These are phyloP conservation scores for Russula dissimulans DNA, from an alignment of 768 basidiomycete genomes.

Conservation along the genomic window DNA sequence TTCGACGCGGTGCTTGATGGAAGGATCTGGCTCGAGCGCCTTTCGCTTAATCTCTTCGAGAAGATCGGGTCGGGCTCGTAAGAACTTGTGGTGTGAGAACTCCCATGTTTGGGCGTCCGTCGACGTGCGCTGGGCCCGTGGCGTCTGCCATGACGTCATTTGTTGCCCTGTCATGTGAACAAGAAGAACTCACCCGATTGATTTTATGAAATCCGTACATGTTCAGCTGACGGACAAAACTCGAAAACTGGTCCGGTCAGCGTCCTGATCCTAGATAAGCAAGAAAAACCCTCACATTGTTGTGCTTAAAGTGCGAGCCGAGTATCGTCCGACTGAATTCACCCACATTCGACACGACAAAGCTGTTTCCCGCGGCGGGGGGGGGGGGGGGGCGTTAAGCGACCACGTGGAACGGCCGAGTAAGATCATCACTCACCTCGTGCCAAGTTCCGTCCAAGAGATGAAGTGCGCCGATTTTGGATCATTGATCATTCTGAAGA, in stretches of 20 bases:
- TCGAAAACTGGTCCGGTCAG: conserved; percentile 55
- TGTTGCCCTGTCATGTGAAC: conserved; percentile 2
- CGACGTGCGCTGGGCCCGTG: conserved; percentile 73
- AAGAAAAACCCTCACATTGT: conserved; percentile 49
- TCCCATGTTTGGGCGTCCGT: conserved; percentile 81
- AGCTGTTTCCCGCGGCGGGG: conserved; percentile 29
- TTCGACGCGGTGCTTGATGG: conserved; percentile 62
- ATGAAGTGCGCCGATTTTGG: conserved; percentile 73
- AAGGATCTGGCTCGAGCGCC: conserved; percentile 72
- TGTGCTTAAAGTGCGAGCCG: conserved; percentile 84
- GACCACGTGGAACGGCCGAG: background rate
- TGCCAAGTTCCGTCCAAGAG: conserved; percentile 72
- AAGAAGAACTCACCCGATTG: conserved; percentile 51
- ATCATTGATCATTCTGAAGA: conserved; percentile 74
- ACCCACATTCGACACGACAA: conserved; percentile 79
- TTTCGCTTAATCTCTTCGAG: conserved; percentile 83
- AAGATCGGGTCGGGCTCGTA: conserved; percentile 70
- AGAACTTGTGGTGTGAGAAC: conserved; percentile 81
- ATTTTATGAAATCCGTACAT: conserved; percentile 97
- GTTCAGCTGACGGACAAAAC: conserved; percentile 90
- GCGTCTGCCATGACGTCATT: conserved; percentile 41
- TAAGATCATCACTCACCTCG: conserved; percentile 33
- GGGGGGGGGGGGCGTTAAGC: background rate
- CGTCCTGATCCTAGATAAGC: no score
- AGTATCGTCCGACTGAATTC: conserved; percentile 81